phyloP scores from a whole-genome alignment of 306 rosid species.

The Prunus salicina region DNA sequence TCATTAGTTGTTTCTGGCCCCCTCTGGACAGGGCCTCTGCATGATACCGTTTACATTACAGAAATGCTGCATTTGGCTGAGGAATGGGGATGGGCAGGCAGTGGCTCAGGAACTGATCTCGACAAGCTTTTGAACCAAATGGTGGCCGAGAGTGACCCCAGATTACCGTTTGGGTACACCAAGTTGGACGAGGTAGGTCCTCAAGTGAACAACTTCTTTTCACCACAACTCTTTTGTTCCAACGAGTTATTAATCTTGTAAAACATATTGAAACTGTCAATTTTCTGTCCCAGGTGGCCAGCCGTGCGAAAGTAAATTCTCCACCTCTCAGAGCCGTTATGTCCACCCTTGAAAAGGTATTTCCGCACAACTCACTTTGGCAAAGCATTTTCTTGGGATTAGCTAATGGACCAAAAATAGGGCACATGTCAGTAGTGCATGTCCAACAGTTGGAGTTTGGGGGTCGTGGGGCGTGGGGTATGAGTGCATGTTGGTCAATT shows the following conservation, averaged over 20 bases:
- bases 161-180: slow-evolving; percentile 77
- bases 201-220: background rate
- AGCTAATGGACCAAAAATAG: background rate
- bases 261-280: background rate
- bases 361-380: background rate
- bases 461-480: background rate
- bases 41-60: slow-evolving; percentile 50
- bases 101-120: slow-evolving; percentile 55
- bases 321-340: slow-evolving; percentile 68
- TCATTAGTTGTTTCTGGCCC: slow-evolving; percentile 84
- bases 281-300: slow-evolving; percentile 60
- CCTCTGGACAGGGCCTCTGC: slow-evolving; percentile 97
- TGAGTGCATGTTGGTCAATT: background rate
- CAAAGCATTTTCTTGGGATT: background rate
- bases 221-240: slow-evolving; percentile 10
- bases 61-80: slow-evolving; percentile 73
- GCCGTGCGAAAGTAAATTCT: slow-evolving; percentile 82
- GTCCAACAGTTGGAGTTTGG: background rate
- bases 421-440: background rate
- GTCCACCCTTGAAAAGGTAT: slow-evolving; percentile 65
- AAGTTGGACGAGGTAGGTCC: slow-evolving; percentile 79
- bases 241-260: slow-evolving; percentile 2
- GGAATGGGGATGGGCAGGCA: slow-evolving; percentile 78
- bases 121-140: slow-evolving; percentile 71
- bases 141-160: slow-evolving; percentile 91